Evolutionary conservation across 768 basidiomycete genomes (phyloP).

Genomic region (Megacollybia marginata): DNA sequence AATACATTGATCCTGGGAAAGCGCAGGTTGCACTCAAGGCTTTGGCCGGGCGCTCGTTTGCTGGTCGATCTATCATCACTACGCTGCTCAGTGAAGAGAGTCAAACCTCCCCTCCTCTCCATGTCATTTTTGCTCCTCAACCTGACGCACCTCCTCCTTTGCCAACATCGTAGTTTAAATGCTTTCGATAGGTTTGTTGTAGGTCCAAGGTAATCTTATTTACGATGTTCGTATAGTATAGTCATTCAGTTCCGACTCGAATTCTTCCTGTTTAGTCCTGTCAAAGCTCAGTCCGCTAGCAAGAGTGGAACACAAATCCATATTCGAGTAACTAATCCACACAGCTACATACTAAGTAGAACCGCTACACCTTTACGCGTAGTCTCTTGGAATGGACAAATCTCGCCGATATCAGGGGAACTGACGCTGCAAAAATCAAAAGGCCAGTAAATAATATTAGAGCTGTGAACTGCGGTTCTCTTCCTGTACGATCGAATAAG

Average conservation of each 20-base stretch:
- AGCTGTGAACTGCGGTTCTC: conserved; percentile 15
- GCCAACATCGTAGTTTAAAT: conserved; percentile 24
- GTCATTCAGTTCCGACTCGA: no score
- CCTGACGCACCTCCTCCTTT: conserved; percentile 78
- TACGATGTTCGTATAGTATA: no score
- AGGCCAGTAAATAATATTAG: conserved; percentile 24
- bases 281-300: no score
- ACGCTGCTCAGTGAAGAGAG: conserved; percentile 79
- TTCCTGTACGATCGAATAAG: conserved; percentile 16
- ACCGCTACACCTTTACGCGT: neutral
- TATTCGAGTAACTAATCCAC: no score
- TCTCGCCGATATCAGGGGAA: neutral
- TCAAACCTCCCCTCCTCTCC: conserved; percentile 76
- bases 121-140: conserved; percentile 77
- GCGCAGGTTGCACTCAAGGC: conserved; percentile 73
- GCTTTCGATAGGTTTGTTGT: no score
- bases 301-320: no score
- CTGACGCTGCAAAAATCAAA: conserved; percentile 11
- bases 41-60: conserved; percentile 85
- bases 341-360: no score
- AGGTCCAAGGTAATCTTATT: no score
- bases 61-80: conserved; percentile 81
- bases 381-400: neutral
- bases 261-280: no score
- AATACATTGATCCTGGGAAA: conserved; percentile 56